Percentiles rank a stretch among this genome's conserved stretches.
Evolutionary conservation across 495 filamentous ascomycete species (phyloP).

Genomic region (Podospora fimiseda): DNA sequence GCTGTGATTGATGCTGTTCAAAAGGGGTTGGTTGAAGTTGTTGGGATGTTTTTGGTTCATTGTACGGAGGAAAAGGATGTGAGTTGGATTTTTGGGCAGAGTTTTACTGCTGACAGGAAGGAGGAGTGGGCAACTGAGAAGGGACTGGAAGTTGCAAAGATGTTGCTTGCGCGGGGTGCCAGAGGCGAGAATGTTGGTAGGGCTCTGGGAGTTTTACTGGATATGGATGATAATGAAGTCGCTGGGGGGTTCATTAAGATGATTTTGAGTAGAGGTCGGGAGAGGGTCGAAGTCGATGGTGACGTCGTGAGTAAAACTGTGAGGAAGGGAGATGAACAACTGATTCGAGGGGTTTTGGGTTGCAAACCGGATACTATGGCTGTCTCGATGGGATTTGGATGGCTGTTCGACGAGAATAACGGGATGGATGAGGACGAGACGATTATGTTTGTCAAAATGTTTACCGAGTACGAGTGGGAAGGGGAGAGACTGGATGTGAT

Average conservation of each 20-base stretch:
- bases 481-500: slow-evolving; percentile 38
- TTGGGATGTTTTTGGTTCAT: slow-evolving; percentile 30
- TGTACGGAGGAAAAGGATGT: slow-evolving; percentile 31
- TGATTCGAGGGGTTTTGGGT: slow-evolving; percentile 33
- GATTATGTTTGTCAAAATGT: slow-evolving; percentile 32
- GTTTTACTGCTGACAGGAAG: slow-evolving; percentile 27
- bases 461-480: slow-evolving; percentile 36
- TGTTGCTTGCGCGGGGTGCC: slow-evolving; percentile 38
- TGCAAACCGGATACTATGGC: slow-evolving; percentile 33
- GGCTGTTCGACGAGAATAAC: slow-evolving; percentile 35
- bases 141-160: slow-evolving; percentile 31
- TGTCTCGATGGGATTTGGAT: slow-evolving; percentile 38
- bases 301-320: slow-evolving; percentile 38
- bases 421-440: slow-evolving; percentile 29
- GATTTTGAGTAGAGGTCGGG: slow-evolving; percentile 30
- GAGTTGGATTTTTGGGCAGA: slow-evolving; percentile 33
- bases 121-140: slow-evolving; percentile 33
- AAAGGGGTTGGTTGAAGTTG: slow-evolving; percentile 26
- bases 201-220: slow-evolving; percentile 31
- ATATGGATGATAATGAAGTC: slow-evolving; percentile 26
- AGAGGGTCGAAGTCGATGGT: slow-evolving; percentile 37
- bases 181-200: slow-evolving; percentile 32
- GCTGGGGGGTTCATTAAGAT: slow-evolving; percentile 31
- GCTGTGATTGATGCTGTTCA: slow-evolving; percentile 37
- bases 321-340: slow-evolving; percentile 29